Conservation (phyloP, 2,329 filamentous ascomycete genomes). For the Diaporthe humulicola region DNA sequence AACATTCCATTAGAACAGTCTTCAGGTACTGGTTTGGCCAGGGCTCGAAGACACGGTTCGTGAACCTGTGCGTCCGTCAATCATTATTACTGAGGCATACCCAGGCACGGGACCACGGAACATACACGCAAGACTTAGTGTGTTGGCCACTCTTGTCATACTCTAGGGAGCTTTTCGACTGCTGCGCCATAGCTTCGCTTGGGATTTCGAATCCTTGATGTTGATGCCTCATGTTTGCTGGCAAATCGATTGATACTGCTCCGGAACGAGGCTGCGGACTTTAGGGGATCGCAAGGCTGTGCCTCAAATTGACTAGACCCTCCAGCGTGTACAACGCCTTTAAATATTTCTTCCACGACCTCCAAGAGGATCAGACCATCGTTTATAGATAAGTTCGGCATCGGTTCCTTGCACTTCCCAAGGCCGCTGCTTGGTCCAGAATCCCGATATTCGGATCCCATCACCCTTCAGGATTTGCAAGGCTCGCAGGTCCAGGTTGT, state of each 20-base stretch:
- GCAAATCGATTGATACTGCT: background rate
- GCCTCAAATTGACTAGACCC: background rate
- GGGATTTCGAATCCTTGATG: background rate
- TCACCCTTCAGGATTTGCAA: background rate
- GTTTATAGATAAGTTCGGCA: constrained; percentile 1
- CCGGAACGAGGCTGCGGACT: background rate
- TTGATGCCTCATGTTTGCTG: background rate
- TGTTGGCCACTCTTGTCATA: background rate
- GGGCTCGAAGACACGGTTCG: background rate
- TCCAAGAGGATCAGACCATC: background rate
- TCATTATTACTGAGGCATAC: too few relatives aligned
- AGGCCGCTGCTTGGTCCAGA: background rate
- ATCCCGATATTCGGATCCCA: background rate
- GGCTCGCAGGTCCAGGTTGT: background rate
- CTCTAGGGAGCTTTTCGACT: too few relatives aligned
- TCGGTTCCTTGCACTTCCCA: background rate
- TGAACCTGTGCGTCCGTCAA: background rate
- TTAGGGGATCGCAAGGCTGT: background rate
- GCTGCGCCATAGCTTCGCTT: background rate
- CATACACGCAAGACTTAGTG: background rate
- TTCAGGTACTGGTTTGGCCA: background rate
- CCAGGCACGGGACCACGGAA: background rate
- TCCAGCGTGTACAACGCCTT: background rate
- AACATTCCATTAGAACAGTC: background rate
- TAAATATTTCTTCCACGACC: background rate